Evolutionary conservation across 2,329 filamentous ascomycete genomes (phyloP), one percentile per base, ranked within the genome.

Genomic region (Tolypocladium ovalisporum): DNA sequence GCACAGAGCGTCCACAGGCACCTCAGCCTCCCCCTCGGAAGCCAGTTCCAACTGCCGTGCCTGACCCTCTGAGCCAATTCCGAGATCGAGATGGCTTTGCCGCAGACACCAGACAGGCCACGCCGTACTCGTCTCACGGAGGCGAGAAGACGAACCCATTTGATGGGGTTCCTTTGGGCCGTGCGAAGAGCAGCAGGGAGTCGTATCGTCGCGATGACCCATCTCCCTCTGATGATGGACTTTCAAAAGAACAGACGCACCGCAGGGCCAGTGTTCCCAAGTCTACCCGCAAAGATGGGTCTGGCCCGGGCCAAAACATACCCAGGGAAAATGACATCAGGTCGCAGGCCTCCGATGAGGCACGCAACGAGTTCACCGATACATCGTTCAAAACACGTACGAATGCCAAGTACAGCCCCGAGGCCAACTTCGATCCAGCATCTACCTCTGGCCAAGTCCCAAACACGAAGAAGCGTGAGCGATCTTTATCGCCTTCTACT

Each of bases 101-200:
- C 19, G 47, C 71, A 47, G 79, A 84, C 59, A 67, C 69, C n/a
- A 75, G 81, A n/a, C 75, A 81, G 56, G 81, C 80, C 62, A 81
- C 79, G 7, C 81, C 82, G 0, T 86, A 85, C 64, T 74, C 76
- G 47, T 76, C 74, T 1, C 75, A 79, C 36, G 75, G 79, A 15
- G 81, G 83, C 37, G 83, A 86, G 66, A 85, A 79, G 69, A 79
- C 80, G 5, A 78, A 83, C 52, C 76, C 80, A 0, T 83, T 82
- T 58, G 80, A 82, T 51, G 76, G 74, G 2, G 68, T 66, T 8
- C 64, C 72, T 12, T 57, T 79, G n/a, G 70, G 71, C 53, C 72
- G 78, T n/a, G 71, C 76, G 5, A 75, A 72, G 59, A 81, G 77
- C 66, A 74, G 73, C 22, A 73, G 76, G 37, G 71, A 75, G 36